Conservation (phyloP, 805 yeast genomes). For the Suhomyces xylopsoci region DNA sequence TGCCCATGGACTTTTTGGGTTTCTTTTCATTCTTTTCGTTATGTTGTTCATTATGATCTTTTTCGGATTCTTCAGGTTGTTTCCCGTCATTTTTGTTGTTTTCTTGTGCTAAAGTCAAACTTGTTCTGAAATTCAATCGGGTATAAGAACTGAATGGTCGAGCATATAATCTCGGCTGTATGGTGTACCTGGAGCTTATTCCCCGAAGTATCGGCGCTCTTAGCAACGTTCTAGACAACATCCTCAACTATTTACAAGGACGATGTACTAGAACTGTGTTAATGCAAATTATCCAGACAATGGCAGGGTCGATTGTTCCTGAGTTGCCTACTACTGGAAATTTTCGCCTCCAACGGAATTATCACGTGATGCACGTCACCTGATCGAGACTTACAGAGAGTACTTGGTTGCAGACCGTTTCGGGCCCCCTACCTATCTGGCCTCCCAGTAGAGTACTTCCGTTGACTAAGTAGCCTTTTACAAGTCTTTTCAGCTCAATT, state of each 20-base stretch:
- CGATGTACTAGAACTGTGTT: not conserved
- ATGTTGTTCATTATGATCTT: not conserved
- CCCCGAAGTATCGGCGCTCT: not conserved
- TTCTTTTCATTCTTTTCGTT: slow-evolving; percentile 4
- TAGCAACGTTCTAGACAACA: slow-evolving; percentile 1
- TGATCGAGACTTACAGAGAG: not conserved
- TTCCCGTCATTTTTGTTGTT: not conserved
- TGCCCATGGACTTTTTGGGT: slow-evolving; percentile 8
- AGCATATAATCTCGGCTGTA: not conserved
- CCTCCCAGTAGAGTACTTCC: not conserved
- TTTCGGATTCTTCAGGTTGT: not conserved
- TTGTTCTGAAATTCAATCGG: not conserved
- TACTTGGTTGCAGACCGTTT: not conserved
- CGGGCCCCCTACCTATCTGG: not conserved
- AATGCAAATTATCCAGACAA: not conserved
- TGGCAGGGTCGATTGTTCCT: not conserved
- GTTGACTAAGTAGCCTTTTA: not conserved
- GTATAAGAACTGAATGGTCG: not conserved
- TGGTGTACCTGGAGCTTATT: not conserved
- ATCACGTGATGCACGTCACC: not conserved
- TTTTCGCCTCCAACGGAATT: not conserved
- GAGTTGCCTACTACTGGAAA: not conserved
- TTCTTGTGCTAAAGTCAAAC: not conserved
- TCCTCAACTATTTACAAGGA: not conserved
- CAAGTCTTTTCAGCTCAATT: not conserved